These are phyloP conservation scores for Claviceps maximensis DNA, from an alignment of 2,329 filamentous ascomycete genomes.

Conservation along the genomic window DNA sequence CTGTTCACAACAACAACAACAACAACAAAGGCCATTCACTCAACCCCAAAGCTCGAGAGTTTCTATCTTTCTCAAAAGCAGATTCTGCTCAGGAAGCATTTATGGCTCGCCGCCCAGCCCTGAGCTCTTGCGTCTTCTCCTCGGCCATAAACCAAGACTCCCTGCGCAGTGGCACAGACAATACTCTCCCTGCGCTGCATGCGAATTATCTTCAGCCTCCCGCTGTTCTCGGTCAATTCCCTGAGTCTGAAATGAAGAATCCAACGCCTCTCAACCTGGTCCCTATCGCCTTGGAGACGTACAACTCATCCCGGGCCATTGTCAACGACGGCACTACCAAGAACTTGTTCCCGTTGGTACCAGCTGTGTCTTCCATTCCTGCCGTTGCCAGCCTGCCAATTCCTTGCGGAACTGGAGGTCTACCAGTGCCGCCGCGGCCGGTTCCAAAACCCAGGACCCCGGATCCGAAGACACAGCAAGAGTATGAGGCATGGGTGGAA, in stretches of 20 bases:
- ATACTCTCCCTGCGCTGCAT: neutral
- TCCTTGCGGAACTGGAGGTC: neutral
- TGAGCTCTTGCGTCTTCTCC: neutral
- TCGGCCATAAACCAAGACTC: neutral
- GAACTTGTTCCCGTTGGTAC: neutral
- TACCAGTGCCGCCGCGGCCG: slow-evolving; percentile 7
- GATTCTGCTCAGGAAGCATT: neutral
- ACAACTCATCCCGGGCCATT: neutral
- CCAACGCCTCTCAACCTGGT: neutral
- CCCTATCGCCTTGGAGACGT: neutral
- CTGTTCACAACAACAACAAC: neutral
- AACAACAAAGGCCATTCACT: slow-evolving; percentile 3
- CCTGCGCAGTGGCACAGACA: neutral
- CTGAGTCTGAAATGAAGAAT: neutral
- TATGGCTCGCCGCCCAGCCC: neutral
- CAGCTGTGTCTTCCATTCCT: neutral
- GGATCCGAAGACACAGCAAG: slow-evolving; percentile 28
- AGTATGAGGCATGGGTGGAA: slow-evolving; percentile 35
- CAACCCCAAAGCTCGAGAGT: slow-evolving; percentile 11
- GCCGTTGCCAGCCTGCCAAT: neutral
- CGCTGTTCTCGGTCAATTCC: neutral
- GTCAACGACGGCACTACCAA: neutral
- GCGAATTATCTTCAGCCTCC: neutral
- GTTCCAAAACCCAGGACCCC: slow-evolving; percentile 29
- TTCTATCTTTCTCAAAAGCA: slow-evolving; percentile 5